These are phyloP conservation scores for Adansonia madagascariensis DNA, from an alignment of 441 rosid genomes.

Conservation along the genomic window DNA sequence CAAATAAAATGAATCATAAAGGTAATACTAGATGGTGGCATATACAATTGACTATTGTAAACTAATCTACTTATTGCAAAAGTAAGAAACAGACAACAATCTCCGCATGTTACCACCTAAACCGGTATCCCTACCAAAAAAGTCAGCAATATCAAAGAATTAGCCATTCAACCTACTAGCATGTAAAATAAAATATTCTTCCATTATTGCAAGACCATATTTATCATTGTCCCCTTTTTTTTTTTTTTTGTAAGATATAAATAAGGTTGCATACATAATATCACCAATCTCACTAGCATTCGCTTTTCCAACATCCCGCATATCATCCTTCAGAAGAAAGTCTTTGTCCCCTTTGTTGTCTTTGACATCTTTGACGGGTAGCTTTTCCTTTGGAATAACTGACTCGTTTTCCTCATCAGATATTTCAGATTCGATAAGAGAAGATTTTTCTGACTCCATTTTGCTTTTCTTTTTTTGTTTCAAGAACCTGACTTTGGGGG, in stretches of 20 bases:
- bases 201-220: neutral
- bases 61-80: neutral
- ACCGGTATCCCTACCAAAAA: neutral
- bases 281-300: conserved; percentile 43
- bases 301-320: conserved; percentile 37
- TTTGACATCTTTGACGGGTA: conserved; percentile 41
- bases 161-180: neutral
- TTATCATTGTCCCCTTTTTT: neutral
- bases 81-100: neutral
- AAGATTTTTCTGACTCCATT: conserved; percentile 36
- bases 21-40: neutral
- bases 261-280: conserved; percentile 50
- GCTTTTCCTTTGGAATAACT: conserved; percentile 37
- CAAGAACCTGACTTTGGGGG: conserved; percentile 73
- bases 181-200: neutral
- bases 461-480: conserved; percentile 55
- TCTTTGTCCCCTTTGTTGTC: conserved; percentile 43
- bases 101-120: conserved; percentile 8
- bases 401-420: conserved; percentile 36
- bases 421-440: conserved; percentile 42
- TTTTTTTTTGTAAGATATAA: neutral
- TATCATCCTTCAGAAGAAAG: conserved; percentile 45
- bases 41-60: neutral
- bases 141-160: neutral
- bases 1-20: neutral